Evolutionary conservation across 2,329 filamentous ascomycete species (phyloP), one percentile per base, ranked within the genome.

Genomic region (Hymenoscyphus scutula): DNA sequence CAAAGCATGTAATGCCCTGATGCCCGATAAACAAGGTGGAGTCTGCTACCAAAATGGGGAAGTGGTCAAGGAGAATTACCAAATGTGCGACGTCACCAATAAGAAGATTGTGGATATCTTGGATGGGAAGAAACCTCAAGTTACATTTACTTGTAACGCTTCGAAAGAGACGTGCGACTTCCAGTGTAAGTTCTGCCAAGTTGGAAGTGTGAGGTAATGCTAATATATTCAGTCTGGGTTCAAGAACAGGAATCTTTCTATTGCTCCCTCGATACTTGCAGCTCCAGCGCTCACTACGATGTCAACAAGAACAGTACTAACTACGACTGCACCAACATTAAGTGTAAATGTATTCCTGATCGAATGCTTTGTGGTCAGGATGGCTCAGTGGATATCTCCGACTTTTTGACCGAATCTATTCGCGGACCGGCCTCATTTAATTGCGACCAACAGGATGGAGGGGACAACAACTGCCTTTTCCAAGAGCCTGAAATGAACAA

Each of bases 61-160:
- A 69, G 89, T 96, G 11, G 89, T 98, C 66, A 92, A 95, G 71
- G 87, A 96, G 77, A 99, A 98, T 79, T 94, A 92, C 78, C 96
- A 99, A 78, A 95, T 97, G 80, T 99, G 95, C 78, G 91, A 96
- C 76, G 95, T 99, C 68, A 98, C 93, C 61, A 99, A 99, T 79
- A 85, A 87, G 76, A 95, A 96, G 80, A 99, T 99, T 72, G 81
- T 94, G 61, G 87, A 93, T 65, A 87, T 94, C 73, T 83, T 99
- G 56, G 90, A 92, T 71, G 88, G 89, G 53, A 86, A 92, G 77
- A 89, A 91, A 63, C 93, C 95, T 0, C 90, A 99, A 76, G 95
- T 96, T 27, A 99, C 95, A 0, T 99, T 99, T 74, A 92, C 89
- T 32, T 99, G 95, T 76, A 86, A 93, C 72, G 86, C 84, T 38